Percentiles rank a stretch among this genome's conserved stretches.
phyloP scores from a whole-genome alignment of 2,329 filamentous ascomycete species.

The Capronia americana region DNA sequence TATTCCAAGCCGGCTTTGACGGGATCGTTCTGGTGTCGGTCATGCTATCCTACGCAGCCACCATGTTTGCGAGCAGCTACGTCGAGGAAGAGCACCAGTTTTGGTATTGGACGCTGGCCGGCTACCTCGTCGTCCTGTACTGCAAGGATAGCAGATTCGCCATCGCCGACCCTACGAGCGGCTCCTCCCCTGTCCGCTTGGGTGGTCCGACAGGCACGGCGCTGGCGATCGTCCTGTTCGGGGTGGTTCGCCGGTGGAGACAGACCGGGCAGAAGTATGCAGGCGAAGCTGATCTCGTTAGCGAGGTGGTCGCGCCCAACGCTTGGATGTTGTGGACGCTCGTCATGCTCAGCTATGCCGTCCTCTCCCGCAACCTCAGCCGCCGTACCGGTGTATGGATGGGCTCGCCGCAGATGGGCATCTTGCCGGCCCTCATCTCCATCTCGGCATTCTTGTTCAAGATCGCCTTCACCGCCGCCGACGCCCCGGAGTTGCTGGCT shows the following conservation, averaged over 20 bases:
- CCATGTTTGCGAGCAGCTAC: conserved; percentile 99
- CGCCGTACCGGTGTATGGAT: conserved; percentile 39
- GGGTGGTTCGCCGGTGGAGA: conserved; percentile 83
- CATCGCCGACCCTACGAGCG: background rate
- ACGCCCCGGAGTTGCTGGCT: conserved; percentile 80
- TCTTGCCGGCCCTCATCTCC: conserved; percentile 48
- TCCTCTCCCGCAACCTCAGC: conserved; percentile 59
- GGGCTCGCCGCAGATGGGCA: conserved; percentile 33
- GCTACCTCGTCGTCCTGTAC: conserved; percentile 55
- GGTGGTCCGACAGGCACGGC: conserved; percentile 42
- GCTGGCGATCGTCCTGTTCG: conserved; percentile 65
- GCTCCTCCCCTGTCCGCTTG: background rate
- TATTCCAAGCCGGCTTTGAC: conserved; percentile 21
- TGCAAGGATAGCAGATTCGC: conserved; percentile 28
- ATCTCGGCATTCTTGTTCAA: conserved; percentile 80
- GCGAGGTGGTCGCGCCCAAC: conserved; percentile 68
- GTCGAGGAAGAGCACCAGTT: conserved; percentile 99
- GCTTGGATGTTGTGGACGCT: conserved; percentile 75
- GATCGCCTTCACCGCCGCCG: conserved; percentile 82
- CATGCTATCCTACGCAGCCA: conserved; percentile 71
- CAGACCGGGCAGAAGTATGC: conserved; percentile 97
- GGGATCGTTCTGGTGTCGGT: conserved; percentile 56
- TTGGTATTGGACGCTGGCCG: conserved; percentile 84
- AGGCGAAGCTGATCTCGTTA: conserved; percentile 86
- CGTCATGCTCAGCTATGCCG: conserved; percentile 71